These are phyloP conservation scores for Mimosa bimucronata DNA, from an alignment of 306 rosid genomes.

Conservation along the genomic window DNA sequence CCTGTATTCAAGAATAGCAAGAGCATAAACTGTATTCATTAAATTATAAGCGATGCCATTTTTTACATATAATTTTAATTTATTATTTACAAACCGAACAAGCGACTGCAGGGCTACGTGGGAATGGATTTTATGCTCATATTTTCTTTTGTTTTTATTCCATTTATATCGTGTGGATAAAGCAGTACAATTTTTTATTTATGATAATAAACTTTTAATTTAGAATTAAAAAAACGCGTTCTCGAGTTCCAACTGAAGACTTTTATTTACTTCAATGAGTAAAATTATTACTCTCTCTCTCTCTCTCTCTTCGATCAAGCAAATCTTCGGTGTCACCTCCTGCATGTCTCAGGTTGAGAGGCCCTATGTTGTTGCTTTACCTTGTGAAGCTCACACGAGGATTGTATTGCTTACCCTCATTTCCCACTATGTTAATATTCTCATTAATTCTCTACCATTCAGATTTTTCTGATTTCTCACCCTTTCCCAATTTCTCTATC, in stretches of 20 bases:
- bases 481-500: constrained; percentile 26
- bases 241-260: neutral
- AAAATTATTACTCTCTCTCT: constrained; percentile 23
- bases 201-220: too few relatives aligned
- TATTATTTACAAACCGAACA: neutral
- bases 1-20: too few relatives aligned
- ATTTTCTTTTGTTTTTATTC: neutral
- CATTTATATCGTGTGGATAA: neutral
- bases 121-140: neutral
- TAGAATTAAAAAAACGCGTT: too few relatives aligned
- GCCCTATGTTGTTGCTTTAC: constrained; percentile 46
- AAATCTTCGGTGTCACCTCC: constrained; percentile 48
- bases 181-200: neutral
- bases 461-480: constrained; percentile 55
- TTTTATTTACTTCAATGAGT: neutral
- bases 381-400: constrained; percentile 68
- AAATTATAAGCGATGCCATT: too few relatives aligned
- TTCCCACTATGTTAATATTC: constrained; percentile 41
- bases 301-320: constrained; percentile 42
- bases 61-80: too few relatives aligned
- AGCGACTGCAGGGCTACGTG: neutral
- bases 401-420: constrained; percentile 45
- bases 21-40: too few relatives aligned
- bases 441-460: constrained; percentile 52
- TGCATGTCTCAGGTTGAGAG: constrained; percentile 68